Conservation (phyloP, 2,329 filamentous ascomycete genomes). For the Sporothrix sp. region DNA sequence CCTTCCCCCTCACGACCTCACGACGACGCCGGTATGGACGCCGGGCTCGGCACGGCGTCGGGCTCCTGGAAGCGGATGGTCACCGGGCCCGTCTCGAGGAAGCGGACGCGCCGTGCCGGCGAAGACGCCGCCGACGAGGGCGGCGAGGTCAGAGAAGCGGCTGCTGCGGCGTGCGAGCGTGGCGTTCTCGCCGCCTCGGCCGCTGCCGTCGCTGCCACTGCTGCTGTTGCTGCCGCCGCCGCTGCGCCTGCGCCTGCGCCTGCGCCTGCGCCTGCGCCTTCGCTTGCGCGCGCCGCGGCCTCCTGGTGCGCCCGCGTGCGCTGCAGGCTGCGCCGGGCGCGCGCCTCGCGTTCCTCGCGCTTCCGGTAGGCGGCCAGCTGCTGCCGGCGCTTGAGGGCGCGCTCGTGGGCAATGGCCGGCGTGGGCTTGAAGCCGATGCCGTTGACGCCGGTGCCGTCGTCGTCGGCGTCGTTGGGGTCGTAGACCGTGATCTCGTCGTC, state of each 20-base stretch:
- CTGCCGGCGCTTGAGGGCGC: slow-evolving; percentile 46
- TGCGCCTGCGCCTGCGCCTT: neutral
- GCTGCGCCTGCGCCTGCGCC: neutral
- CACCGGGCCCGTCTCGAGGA: slow-evolving; percentile 14
- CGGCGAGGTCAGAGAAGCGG: neutral
- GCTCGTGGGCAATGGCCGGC: slow-evolving; percentile 47
- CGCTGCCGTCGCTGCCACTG: neutral
- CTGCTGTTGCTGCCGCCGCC: neutral
- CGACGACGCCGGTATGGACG: slow-evolving; percentile 24
- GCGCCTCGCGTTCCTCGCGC: slow-evolving; percentile 51
- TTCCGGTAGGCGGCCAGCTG: slow-evolving; percentile 54
- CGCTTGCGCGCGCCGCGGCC: neutral
- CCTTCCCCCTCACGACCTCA: slow-evolving; percentile 34
- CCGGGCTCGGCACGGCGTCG: slow-evolving; percentile 11
- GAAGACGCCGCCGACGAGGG: neutral
- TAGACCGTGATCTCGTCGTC: slow-evolving; percentile 60
- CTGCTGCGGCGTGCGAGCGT: neutral
- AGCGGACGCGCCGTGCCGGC: slow-evolving; percentile 12
- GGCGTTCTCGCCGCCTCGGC: neutral
- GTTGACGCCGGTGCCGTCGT: slow-evolving; percentile 58
- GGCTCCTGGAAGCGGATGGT: slow-evolving; percentile 17
- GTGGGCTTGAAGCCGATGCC: slow-evolving; percentile 59
- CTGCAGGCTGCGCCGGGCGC: slow-evolving; percentile 44
- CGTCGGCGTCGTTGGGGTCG: slow-evolving; percentile 53
- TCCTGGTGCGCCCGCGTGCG: slow-evolving; percentile 24